Conservation (phyloP, 225 moss, liverwort and hornwort genomes). For the Pseudisothecium myosuroides region DNA sequence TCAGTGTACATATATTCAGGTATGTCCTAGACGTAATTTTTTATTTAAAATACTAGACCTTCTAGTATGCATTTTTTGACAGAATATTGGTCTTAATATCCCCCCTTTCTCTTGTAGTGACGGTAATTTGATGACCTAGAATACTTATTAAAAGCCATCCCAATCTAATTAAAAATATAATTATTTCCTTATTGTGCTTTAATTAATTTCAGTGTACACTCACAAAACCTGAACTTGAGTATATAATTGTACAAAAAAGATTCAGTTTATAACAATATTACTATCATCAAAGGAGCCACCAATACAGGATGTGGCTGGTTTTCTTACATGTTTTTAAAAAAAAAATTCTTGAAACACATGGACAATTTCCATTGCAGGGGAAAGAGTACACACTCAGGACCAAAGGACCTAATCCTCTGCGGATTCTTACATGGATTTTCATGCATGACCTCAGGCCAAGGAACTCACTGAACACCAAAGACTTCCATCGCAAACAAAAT, state of each 20-base stretch:
- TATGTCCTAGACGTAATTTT: fast-evolving
- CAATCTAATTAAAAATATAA: neutral
- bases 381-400: too few relatives aligned
- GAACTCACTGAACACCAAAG: neutral
- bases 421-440: too few relatives aligned
- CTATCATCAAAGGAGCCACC: too few relatives aligned
- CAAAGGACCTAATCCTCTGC: too few relatives aligned
- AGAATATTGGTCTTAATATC: neutral
- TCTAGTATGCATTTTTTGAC: neutral
- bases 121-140: neutral
- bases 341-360: too few relatives aligned
- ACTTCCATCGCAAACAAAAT: neutral
- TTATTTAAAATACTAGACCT: neutral
- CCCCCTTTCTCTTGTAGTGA: neutral
- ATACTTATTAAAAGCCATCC: neutral
- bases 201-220: too few relatives aligned
- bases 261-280: neutral
- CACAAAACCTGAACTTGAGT: neutral
- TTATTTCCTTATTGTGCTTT: too few relatives aligned
- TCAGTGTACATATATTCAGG: fast-evolving
- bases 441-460: too few relatives aligned
- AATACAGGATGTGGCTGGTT: neutral
- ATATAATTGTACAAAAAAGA: neutral
- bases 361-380: too few relatives aligned
- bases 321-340: neutral